These are phyloP conservation scores for Cryptomeria japonica DNA, from an alignment of 75 land plant species.

Conservation along the genomic window DNA sequence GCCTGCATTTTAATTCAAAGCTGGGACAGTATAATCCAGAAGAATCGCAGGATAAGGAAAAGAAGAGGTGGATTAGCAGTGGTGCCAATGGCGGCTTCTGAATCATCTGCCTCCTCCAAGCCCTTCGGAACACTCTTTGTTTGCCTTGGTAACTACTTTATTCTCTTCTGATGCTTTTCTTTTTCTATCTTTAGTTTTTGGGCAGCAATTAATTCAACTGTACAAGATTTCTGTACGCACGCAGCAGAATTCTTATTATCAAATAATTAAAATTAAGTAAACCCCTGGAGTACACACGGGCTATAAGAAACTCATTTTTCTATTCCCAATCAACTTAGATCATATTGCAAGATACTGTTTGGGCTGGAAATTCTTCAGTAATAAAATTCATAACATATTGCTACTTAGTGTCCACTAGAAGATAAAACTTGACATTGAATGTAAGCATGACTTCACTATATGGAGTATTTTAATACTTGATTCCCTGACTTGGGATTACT, in stretches of 20 bases:
- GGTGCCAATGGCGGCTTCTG: background rate
- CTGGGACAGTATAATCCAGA: background rate
- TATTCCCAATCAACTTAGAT: background rate
- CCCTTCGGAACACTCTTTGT: slow-evolving; percentile 15
- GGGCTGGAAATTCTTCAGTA: background rate
- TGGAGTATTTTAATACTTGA: background rate
- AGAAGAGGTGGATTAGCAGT: background rate
- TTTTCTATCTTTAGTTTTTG: background rate
- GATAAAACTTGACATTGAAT: background rate
- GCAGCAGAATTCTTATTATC: background rate
- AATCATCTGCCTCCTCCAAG: background rate
- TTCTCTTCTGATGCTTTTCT: background rate
- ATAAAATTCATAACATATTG: background rate
- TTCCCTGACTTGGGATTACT: background rate
- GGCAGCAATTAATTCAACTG: background rate
- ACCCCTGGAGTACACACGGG: background rate
- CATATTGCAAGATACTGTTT: background rate
- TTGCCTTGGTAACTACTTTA: slow-evolving; percentile 11
- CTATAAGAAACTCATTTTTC: background rate
- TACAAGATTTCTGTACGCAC: background rate
- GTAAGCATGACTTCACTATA: no score
- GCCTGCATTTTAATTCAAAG: background rate
- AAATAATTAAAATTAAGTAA: background rate
- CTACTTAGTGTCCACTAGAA: background rate
- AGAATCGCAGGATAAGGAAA: background rate